A percentile compares a stretch with the other conserved stretches of the same genome.
phyloP scores from a whole-genome alignment of 768 basidiomycete species.

The Suillus luteus region DNA sequence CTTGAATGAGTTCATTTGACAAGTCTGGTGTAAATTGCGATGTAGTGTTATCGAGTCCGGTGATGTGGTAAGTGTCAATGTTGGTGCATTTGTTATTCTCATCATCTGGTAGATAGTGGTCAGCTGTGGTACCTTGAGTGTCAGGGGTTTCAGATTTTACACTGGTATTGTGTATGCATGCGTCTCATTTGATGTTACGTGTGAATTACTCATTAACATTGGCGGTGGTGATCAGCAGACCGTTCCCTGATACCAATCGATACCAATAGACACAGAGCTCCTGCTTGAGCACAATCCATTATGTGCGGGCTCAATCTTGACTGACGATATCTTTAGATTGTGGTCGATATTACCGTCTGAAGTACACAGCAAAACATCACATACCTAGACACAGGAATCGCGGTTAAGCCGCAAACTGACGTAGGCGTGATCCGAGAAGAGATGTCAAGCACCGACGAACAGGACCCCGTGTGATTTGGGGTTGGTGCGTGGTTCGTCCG shows the following conservation, averaged over 20 bases:
- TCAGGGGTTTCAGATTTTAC: neutral
- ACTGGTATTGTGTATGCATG: neutral
- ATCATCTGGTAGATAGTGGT: neutral
- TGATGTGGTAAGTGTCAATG: neutral
- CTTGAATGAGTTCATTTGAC: neutral
- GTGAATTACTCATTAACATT: neutral
- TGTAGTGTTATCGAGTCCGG: neutral
- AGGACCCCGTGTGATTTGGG: conserved; percentile 1
- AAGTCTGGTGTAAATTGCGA: neutral
- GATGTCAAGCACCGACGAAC: neutral
- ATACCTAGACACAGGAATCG: neutral
- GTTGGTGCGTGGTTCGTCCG: neutral
- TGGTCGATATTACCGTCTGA: neutral
- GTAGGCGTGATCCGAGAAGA: neutral
- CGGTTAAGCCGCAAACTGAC: neutral
- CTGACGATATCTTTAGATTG: neutral
- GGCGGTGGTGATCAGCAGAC: neutral
- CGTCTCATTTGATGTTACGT: neutral
- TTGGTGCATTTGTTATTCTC: neutral
- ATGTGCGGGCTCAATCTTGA: neutral
- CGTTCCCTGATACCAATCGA: neutral
- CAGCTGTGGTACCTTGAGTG: neutral
- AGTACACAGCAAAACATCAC: neutral
- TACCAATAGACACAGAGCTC: neutral
- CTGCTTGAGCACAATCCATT: neutral